These are phyloP conservation scores for Artemisia argyi DNA, from an alignment of 129 eudicot species.

Conservation along the genomic window DNA sequence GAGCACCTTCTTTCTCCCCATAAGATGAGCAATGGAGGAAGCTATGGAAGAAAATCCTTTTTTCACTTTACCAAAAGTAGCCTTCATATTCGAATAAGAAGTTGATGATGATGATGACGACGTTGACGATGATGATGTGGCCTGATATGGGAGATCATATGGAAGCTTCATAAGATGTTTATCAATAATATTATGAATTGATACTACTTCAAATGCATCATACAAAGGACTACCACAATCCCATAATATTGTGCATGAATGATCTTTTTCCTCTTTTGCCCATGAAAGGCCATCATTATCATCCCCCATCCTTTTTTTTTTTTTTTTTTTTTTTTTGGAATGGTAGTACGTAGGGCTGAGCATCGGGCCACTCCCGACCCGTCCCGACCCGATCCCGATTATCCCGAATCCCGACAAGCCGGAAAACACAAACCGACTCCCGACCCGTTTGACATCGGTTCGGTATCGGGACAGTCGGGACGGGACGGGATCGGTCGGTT, in stretches of 20 bases:
- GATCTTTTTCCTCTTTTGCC: slow-evolving; percentile 26
- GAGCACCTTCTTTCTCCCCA: slow-evolving; percentile 10
- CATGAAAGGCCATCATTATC: slow-evolving; percentile 1
- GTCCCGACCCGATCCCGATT: too few relatives aligned
- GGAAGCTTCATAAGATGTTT: slow-evolving; percentile 28
- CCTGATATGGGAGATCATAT: slow-evolving; percentile 23
- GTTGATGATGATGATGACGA: slow-evolving; percentile 5
- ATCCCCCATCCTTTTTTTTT: slow-evolving; percentile 15
- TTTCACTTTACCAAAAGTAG: background rate
- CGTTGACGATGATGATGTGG: slow-evolving; percentile 2
- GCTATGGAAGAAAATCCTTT: slow-evolving; percentile 13
- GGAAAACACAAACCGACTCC: too few relatives aligned
- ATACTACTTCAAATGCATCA: slow-evolving; percentile 34
- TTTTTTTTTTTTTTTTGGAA: background rate
- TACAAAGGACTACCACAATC: slow-evolving; percentile 36
- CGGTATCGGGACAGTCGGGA: too few relatives aligned
- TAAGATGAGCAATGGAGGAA: slow-evolving; percentile 5
- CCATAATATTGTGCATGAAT: slow-evolving; percentile 20
- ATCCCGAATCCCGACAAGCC: too few relatives aligned
- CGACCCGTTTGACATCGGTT: too few relatives aligned
- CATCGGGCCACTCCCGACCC: too few relatives aligned
- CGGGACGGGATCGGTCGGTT: too few relatives aligned
- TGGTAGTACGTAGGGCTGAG: too few relatives aligned
- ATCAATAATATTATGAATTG: slow-evolving; percentile 30
- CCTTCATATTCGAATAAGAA: slow-evolving; percentile 4